Percentiles rank a stretch among this genome's conserved stretches.
Conservation (phyloP, 306 rosid genomes). For the Benincasa hispida region DNA sequence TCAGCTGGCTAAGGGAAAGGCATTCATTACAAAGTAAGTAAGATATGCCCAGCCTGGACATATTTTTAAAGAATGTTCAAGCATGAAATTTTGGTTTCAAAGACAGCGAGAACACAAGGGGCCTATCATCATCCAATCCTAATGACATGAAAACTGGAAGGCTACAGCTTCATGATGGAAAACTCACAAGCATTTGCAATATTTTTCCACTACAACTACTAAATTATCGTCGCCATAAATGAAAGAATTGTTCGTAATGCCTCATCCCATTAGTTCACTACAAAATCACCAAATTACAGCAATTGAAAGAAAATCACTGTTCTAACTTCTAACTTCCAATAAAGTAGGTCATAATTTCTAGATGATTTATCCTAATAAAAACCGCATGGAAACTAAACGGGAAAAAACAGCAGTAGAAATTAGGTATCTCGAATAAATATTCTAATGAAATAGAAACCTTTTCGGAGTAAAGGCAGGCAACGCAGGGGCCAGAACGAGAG, state of each 20-base stretch:
- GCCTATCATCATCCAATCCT: background rate
- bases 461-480: constrained; percentile 73
- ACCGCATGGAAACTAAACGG: background rate
- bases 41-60: background rate
- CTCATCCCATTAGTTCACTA: background rate
- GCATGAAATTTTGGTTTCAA: background rate
- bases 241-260: background rate
- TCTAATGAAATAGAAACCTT: constrained; percentile 34
- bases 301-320: background rate
- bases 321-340: background rate
- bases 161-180: background rate
- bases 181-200: background rate
- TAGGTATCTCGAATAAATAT: background rate
- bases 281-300: background rate
- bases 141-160: background rate
- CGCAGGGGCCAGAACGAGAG: constrained; percentile 86
- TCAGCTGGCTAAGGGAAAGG: background rate
- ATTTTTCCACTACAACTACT: background rate
- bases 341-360: background rate
- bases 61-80: background rate
- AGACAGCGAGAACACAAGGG: background rate
- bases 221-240: background rate
- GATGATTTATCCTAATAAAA: background rate
- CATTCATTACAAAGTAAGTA: background rate
- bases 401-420: background rate